phyloP scores from a whole-genome alignment of 2,329 filamentous ascomycete species.

The Botrytis hyacinthi region DNA sequence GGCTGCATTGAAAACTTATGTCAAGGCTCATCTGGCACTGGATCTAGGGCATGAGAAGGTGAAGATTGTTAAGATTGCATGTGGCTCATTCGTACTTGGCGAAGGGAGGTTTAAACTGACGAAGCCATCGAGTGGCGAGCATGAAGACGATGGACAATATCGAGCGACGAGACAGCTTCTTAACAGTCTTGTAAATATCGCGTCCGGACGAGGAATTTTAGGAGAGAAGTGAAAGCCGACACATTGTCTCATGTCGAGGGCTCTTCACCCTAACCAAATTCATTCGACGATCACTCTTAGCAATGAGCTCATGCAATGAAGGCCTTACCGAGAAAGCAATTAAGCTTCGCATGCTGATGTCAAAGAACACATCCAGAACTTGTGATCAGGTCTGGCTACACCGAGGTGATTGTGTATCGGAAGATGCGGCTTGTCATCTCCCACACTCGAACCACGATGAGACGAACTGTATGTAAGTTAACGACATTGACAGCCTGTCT shows the following conservation, averaged over 20 bases:
- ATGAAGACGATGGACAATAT: constrained; percentile 26
- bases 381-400: not conserved
- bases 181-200: constrained; percentile 28
- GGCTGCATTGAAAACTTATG: constrained; percentile 41
- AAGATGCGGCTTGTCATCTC: not conserved
- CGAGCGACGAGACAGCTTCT: constrained; percentile 31
- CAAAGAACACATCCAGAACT: not conserved
- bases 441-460: not conserved
- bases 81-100: constrained; percentile 44
- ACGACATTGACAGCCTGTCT: not conserved
- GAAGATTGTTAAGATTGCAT: constrained; percentile 43
- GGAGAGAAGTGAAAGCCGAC: not conserved
- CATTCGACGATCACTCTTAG: not conserved
- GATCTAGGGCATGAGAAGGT: constrained; percentile 42
- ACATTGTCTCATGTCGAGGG: not conserved
- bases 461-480: too few species aligned
- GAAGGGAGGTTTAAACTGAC: constrained; percentile 44
- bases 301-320: not conserved
- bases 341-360: not conserved
- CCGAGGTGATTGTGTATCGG: not conserved
- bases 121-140: constrained; percentile 22
- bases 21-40: constrained; percentile 44
- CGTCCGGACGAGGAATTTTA: constrained; percentile 24
- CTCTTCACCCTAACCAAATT: not conserved
- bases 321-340: not conserved